Evolutionary conservation across 257 asterid species (phyloP).

Genomic region (Henckelia pumila): DNA sequence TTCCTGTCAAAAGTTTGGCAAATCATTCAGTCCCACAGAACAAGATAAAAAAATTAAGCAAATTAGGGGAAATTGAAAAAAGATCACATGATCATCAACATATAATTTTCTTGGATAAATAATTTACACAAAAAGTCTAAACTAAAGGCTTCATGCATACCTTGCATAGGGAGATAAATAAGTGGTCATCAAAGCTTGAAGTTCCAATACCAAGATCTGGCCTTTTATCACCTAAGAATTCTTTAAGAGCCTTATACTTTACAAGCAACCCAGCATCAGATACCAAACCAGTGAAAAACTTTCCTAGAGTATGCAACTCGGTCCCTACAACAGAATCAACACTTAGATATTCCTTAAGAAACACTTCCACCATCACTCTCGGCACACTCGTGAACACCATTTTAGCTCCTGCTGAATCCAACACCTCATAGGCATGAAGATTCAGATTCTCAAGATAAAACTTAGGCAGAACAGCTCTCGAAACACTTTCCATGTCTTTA

Average conservation of each 20-base stretch:
- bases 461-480: constrained; percentile 78
- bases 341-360: constrained; percentile 62
- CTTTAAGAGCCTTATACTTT: constrained; percentile 63
- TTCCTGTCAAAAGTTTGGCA: constrained; percentile 45
- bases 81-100: too few species aligned
- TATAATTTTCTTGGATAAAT: too few species aligned
- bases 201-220: constrained; percentile 74
- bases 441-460: constrained; percentile 70
- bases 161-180: constrained; percentile 72
- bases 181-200: constrained; percentile 48
- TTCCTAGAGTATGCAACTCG: constrained; percentile 59
- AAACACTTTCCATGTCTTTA: constrained; percentile 55
- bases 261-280: constrained; percentile 48
- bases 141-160: constrained; percentile 31
- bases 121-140: too few species aligned
- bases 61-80: too few species aligned
- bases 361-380: constrained; percentile 76
- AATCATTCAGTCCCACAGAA: too few species aligned
- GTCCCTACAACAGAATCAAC: constrained; percentile 66
- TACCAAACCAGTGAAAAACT: constrained; percentile 57
- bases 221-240: constrained; percentile 47
- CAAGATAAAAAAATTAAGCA: too few species aligned
- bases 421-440: constrained; percentile 40
- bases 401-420: constrained; percentile 46
- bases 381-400: constrained; percentile 62